Conservation (phyloP, 148 eudicot genomes). For the Rhododendron griersonianum region DNA sequence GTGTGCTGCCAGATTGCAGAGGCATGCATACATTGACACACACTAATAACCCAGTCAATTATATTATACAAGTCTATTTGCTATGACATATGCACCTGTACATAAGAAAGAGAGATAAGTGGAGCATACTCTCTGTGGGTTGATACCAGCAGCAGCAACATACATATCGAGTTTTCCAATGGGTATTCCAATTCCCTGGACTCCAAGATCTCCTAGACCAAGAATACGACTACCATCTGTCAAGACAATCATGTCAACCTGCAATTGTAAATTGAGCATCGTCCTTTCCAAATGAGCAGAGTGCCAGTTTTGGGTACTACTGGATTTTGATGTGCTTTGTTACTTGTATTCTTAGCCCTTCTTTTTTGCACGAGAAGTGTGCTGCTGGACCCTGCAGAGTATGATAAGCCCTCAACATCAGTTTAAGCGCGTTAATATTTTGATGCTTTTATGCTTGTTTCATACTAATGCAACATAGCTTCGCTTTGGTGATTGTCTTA, state of each 20-base stretch:
- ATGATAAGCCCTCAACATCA: too few relatives aligned
- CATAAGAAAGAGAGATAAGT: neutral
- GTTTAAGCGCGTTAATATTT: too few relatives aligned
- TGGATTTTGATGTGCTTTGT: too few relatives aligned
- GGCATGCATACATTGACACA: neutral
- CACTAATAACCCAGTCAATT: neutral
- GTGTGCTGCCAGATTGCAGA: neutral
- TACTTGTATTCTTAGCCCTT: too few relatives aligned
- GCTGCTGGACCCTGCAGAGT: too few relatives aligned
- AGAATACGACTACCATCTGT: conserved; percentile 99
- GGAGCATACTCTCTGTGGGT: conserved; percentile 75
- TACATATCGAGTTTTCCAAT: conserved; percentile 97
- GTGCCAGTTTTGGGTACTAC: too few relatives aligned
- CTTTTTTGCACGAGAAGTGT: too few relatives aligned
- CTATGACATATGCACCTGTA: neutral
- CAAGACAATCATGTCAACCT: conserved; percentile 99
- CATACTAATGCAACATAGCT: too few relatives aligned
- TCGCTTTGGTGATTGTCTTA: too few relatives aligned
- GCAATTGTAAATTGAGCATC: conserved; percentile 11
- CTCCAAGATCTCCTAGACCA: conserved; percentile 98
- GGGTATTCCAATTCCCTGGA: conserved; percentile 97
- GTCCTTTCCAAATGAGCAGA: too few relatives aligned
- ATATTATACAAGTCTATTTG: neutral
- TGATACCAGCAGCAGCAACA: conserved; percentile 99
- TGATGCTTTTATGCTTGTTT: too few relatives aligned